Percentiles rank a stretch among this genome's conserved stretches.
These are phyloP conservation scores for Beta lomatogona DNA, from an alignment of 179 eudicot species.

Conservation along the genomic window DNA sequence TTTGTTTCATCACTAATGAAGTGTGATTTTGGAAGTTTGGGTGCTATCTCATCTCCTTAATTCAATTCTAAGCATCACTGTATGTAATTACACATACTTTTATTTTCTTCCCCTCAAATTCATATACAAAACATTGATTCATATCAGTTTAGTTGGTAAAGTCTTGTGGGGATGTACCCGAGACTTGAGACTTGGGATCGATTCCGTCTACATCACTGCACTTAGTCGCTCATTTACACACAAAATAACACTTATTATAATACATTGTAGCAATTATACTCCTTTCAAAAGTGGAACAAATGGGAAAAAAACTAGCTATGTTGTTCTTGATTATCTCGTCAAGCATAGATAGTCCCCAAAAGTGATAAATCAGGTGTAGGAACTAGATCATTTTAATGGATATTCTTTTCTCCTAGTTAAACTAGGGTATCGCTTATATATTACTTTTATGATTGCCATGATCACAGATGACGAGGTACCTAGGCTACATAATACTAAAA, in stretches of 20 bases:
- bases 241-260: too few species aligned
- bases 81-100: not conserved
- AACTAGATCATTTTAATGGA: not conserved
- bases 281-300: not conserved
- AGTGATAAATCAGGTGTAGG: not conserved
- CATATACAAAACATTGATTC: too few species aligned
- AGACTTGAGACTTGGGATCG: too few species aligned
- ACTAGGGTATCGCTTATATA: not conserved
- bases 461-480: not conserved
- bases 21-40: not conserved
- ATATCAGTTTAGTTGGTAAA: too few species aligned
- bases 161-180: too few species aligned
- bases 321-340: not conserved
- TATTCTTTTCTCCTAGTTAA: not conserved
- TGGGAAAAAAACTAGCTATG: not conserved
- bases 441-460: not conserved
- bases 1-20: not conserved
- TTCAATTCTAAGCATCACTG: not conserved
- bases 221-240: too few species aligned
- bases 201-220: too few species aligned
- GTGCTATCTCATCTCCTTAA: not conserved
- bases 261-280: not conserved
- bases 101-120: not conserved
- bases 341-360: not conserved
- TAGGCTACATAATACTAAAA: not conserved